A percentile compares a stretch with the other conserved stretches of the same genome.
phyloP scores from a whole-genome alignment of 2,329 filamentous ascomycete genomes.

The Penicillium verrucosum region DNA sequence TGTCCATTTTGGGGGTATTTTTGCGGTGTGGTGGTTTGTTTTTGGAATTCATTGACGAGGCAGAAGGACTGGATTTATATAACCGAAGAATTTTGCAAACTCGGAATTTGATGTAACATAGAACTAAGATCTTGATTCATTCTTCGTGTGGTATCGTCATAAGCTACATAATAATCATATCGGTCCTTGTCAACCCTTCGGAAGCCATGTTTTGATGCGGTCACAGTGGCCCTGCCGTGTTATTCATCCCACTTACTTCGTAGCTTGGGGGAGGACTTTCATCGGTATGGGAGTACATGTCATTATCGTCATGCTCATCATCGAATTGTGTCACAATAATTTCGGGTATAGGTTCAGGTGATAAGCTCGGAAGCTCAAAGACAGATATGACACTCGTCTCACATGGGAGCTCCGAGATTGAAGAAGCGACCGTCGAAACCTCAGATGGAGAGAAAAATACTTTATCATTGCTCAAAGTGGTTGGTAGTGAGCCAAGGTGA shows the following conservation, averaged over 20 bases:
- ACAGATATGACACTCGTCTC: not conserved
- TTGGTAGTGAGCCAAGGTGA: slow-evolving; percentile 10
- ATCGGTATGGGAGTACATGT: not conserved
- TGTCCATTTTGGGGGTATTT: not conserved
- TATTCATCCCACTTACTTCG: not conserved
- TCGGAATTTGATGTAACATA: not conserved
- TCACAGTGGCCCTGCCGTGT: not conserved
- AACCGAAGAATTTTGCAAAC: no score
- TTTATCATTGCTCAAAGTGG: not conserved
- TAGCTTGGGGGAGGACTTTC: slow-evolving; percentile 1
- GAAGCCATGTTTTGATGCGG: not conserved
- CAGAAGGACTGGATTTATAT: not conserved
- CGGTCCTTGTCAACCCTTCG: not conserved
- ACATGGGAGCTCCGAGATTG: not conserved
- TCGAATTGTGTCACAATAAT: slow-evolving; percentile 7
- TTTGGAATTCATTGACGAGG: not conserved
- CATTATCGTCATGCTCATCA: not conserved
- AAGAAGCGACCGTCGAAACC: not conserved
- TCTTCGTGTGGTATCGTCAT: not conserved
- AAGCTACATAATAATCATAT: not conserved
- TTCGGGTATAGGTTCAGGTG: not conserved
- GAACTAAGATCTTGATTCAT: not conserved
- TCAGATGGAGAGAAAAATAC: not conserved
- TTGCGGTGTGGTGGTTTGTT: not conserved
- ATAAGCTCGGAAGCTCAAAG: not conserved